Base-by-base conservation (phyloP, 306 rosid genomes). In the Echinosophora koreensis region DNA sequence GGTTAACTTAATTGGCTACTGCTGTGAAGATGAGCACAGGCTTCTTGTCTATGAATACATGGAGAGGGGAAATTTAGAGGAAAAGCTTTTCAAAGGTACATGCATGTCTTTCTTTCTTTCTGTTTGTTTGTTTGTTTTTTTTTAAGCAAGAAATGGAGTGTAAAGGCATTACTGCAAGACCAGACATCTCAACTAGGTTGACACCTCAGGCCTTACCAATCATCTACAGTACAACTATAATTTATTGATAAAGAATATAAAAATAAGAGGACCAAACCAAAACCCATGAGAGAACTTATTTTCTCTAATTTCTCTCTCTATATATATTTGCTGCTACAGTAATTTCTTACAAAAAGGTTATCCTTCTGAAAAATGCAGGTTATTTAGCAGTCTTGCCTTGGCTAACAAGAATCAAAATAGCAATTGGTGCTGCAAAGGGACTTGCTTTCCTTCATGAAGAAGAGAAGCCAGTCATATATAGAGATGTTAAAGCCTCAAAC, bases 401-500 rank as follows among this genome's bases (percentile, higher is more conserved):
- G 99, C 81, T 95, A 70, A 89, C 92, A 79, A 89, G 98, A 84
- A 72, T 92, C 35, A 91, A 92, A 79, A 87, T 95, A 68, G 98
- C 98, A 72, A 69, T 87, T 83, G 97, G 92, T 11, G 93, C 99
- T 3, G 98, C 99, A 12, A 91, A 92, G 66, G 99, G 96, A 41
- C 92, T 95, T 7, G 84, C 84, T 81, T 92, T 91, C 62, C 94
- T 95, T 61, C 99, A 95, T 35, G 97, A 92, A 81, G 96, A 90
- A 79, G 92, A 91, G 70, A 90, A 79, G 16, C 97, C 93, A 10
- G 92, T 95, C 77, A 92, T 92, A 61, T 90, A 87, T 57, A 86
- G 99, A 76, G 99, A 95, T 86, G 65, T 95, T 62, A 95, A 95
- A 79, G 88, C 98, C 79, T 88, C 98, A 32, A 92, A 95, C 80